Evolutionary conservation across 1,284 basidiomycete genomes (phyloP), one percentile per base, ranked within the genome.

Genomic region (Ustilago crameri): DNA sequence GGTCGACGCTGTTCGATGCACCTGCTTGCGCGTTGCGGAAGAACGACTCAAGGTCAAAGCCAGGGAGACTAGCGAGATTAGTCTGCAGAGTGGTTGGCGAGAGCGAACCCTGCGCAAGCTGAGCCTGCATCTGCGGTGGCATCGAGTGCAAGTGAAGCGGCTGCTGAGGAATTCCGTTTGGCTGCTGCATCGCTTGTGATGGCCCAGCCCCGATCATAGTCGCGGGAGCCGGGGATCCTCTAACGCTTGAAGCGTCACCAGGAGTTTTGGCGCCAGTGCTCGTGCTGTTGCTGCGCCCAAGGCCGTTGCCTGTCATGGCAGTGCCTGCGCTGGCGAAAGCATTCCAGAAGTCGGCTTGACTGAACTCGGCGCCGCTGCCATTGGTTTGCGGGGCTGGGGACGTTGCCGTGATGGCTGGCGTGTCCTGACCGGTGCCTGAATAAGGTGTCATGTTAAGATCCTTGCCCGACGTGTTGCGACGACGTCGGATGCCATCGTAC

Each of bases 1-100:
- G 83, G 67, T 83, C 70, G 44, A 60, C 58, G 9, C 65, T 57
- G 74, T 85, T 75, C 14, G 66, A 61, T 22, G 63, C 67, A 18
- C 72, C 64, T 4, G 69, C 60, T 24, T 73, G 62, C 9, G 62
- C 71, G 35, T 71, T 75, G 55, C 65, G 73, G 67, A 79, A 75
- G 58, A 79, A 75, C n/a, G 62, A 51, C 37, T 79, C 73, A 26
- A 80, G 58, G 35, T 79, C 75, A 55, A 80, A 76, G 46, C 54
- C 57, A 23, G 78, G 78, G 30, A 76, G n/a, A 50, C 78, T 80
- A n/a, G 75, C 70, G 22, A 75, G 75, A 32, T 74, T 75, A 30
- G 75, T 75, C 40, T 71, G 64, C 47, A 80, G 51, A 18, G 72
- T 60, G 18, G 53, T 61, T 5, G 78, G 75, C 18, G 78, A 80